These are phyloP conservation scores for Ceratobasidium sp. DNA, from an alignment of 1,284 basidiomycete species.

Conservation along the genomic window DNA sequence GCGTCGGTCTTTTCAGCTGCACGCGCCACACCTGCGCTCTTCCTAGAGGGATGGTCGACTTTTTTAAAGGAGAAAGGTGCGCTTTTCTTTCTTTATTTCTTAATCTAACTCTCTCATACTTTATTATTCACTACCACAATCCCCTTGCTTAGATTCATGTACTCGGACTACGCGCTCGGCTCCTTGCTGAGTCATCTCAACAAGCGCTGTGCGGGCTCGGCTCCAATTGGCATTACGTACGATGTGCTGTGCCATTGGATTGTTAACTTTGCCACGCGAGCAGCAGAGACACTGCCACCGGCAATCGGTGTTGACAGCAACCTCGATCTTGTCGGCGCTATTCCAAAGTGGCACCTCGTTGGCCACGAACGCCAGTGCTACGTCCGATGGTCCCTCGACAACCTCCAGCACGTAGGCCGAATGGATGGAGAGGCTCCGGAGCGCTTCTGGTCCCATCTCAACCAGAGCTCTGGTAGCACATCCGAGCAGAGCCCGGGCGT, in stretches of 20 bases:
- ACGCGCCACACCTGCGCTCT: constrained; percentile 9
- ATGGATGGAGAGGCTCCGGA: too few relatives aligned
- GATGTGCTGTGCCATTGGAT: constrained; percentile 20
- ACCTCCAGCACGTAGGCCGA: not conserved
- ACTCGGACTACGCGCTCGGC: not conserved
- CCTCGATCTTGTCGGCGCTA: not conserved
- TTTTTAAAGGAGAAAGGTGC: constrained; percentile 13
- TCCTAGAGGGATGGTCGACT: constrained; percentile 4
- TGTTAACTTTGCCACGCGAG: not conserved
- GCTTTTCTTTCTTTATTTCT: too few relatives aligned
- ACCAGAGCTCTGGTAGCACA: constrained; percentile 18
- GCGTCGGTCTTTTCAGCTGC: constrained; percentile 9
- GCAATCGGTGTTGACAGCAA: too few relatives aligned
- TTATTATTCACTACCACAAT: not conserved
- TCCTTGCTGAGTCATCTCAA: not conserved
- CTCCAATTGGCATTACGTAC: not conserved
- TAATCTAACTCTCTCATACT: too few relatives aligned
- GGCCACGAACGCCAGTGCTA: not conserved
- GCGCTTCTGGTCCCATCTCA: constrained; percentile 26
- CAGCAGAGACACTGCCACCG: too few relatives aligned
- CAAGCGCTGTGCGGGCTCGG: not conserved
- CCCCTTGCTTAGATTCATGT: constrained; percentile 3
- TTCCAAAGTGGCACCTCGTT: constrained; percentile 3
- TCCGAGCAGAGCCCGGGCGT: constrained; percentile 20
- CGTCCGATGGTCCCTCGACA: not conserved